phyloP scores from a whole-genome alignment of 768 basidiomycete genomes.

The Xerocomus brunneocitrinus region DNA sequence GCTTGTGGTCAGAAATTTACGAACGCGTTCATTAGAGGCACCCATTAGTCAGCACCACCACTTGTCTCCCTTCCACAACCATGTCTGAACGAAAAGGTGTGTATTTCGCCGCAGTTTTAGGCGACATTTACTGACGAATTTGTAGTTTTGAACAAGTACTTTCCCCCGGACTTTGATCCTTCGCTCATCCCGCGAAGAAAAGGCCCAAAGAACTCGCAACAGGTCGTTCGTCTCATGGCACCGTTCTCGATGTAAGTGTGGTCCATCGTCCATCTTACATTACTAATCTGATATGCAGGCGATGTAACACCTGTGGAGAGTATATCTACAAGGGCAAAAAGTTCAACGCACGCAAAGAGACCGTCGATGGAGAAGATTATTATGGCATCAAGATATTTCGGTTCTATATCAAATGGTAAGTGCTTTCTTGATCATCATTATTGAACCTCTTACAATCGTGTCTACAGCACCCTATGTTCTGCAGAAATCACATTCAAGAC shows the following conservation, averaged over 20 bases:
- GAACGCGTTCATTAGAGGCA: slow-evolving; percentile 22
- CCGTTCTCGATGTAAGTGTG: slow-evolving; percentile 89
- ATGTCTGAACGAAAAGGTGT: slow-evolving; percentile 86
- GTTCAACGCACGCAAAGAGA: slow-evolving; percentile 98
- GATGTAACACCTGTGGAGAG: slow-evolving; percentile 94
- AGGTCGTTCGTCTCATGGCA: slow-evolving; percentile 98
- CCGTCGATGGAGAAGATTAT: slow-evolving; percentile 95
- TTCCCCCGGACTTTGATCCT: slow-evolving; percentile 98
- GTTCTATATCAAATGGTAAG: slow-evolving; percentile 87
- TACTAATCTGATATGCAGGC: slow-evolving; percentile 43
- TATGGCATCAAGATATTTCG: slow-evolving; percentile 97
- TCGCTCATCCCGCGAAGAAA: slow-evolving; percentile 90
- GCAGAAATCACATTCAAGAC: slow-evolving; percentile 99
- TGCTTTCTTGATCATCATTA: slow-evolving; percentile 15
- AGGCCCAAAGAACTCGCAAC: slow-evolving; percentile 90
- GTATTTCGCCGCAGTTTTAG: slow-evolving; percentile 1
- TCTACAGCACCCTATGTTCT: slow-evolving; percentile 80
- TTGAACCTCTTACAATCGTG: slow-evolving; percentile 9
- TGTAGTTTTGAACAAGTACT: slow-evolving; percentile 89
- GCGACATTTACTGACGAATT: slow-evolving; percentile 6
- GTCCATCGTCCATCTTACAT: not conserved
- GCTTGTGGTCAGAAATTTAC: slow-evolving; percentile 29
- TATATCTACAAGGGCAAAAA: slow-evolving; percentile 99
- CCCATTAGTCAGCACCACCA: slow-evolving; percentile 28
- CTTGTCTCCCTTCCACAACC: slow-evolving; percentile 17